Conservation (phyloP, 208 protist species). For the Trichomonas tenax region DNA sequence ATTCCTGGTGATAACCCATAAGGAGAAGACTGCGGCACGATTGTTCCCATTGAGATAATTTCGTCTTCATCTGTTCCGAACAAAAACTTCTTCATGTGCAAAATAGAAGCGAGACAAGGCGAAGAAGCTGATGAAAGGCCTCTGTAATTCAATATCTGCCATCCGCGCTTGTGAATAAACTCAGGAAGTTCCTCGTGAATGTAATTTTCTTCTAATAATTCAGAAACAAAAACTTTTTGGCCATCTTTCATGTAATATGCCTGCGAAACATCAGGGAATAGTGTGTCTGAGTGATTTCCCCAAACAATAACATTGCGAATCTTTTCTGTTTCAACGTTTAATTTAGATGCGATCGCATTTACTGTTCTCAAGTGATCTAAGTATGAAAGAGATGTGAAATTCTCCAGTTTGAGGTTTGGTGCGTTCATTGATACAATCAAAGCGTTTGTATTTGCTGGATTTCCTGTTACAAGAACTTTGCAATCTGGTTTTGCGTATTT, state of each 20-base stretch:
- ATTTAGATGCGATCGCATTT: neutral
- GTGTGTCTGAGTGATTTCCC: neutral
- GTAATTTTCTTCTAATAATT: neutral
- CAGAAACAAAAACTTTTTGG: neutral
- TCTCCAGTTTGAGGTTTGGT: neutral
- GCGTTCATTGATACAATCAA: neutral
- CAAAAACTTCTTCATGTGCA: constrained; percentile 53
- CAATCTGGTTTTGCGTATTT: neutral
- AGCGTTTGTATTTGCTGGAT: neutral
- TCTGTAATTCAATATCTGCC: constrained; percentile 60
- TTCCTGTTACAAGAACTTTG: neutral
- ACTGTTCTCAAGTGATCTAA: neutral
- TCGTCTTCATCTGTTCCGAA: constrained; percentile 42
- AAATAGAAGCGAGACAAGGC: constrained; percentile 57
- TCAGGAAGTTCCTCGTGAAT: neutral
- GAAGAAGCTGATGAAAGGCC: constrained; percentile 67
- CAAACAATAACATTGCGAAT: neutral
- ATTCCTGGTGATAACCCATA: neutral
- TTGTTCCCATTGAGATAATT: constrained; percentile 67
- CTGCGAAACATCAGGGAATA: neutral
- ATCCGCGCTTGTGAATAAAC: neutral
- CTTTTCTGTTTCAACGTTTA: neutral
- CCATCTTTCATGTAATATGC: constrained; percentile 36
- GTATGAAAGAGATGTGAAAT: neutral
- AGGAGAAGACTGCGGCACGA: neutral